Base-by-base conservation (phyloP, 83 land plant genomes). In the Isoetes engelmannii region DNA sequence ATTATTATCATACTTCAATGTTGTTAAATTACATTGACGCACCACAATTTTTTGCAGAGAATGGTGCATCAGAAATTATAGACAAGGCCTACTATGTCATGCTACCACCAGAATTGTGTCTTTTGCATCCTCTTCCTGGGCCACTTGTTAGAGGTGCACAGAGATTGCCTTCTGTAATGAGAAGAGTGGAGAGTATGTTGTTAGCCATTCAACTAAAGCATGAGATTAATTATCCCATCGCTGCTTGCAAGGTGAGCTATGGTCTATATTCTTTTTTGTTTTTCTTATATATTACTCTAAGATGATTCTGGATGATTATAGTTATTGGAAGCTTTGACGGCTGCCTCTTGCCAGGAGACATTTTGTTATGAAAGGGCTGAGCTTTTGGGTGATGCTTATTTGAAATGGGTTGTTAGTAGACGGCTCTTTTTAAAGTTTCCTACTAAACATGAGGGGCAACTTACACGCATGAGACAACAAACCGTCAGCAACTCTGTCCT, bases 331-430 rank as follows among this genome's bases (percentile, higher is more conserved):
- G 99, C 99, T 0, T 83, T 95, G 77, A 95, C 99, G 47, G 99
- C 99, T 57, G 99, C 99, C 48, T 95, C 99, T 37, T 95, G 99
- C 75, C 99, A 95, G 57, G 99, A 95, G 75, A 87, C 97, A 6
- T 91, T 92, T 75, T 92, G 97, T 73, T 95, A 95, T 74, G 99
- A 95, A 63, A 80, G 99, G 68, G 97, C 94, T 45, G 99, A 95
- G 72, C 88, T 95, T 9, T 72, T 95, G 4, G 99, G 99, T 56
- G 99, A 95, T 84, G 99, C 99, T 63, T 95, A 89, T 60, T 77
- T 95, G 65, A 95, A 95, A 70, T 95, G 99, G 99, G 99, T 95
- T 5, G 97, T 95, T 19, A 95, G 99, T 79, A 76, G 82, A 69
- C 84, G 84, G 73, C 85, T 95, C 51, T 95, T 95, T 68, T 84